phyloP scores from a whole-genome alignment of 305 asterid genomes.

The Fraxinus dipetala region DNA sequence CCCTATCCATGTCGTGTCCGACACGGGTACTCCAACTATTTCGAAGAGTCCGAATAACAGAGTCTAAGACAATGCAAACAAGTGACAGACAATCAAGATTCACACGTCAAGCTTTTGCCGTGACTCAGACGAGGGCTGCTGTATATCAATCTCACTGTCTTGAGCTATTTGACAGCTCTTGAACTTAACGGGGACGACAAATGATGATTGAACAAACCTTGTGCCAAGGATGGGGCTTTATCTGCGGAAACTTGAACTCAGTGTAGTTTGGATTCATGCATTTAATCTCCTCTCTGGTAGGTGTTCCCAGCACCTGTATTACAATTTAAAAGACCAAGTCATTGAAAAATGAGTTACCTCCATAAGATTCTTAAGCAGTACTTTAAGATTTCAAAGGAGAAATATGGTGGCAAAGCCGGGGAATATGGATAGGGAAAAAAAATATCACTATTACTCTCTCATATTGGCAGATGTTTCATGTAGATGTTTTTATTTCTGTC shows the following conservation, averaged over 20 bases:
- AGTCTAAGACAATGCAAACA: neutral
- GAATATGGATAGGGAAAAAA: neutral
- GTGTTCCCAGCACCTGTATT: slow-evolving; percentile 92
- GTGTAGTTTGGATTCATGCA: slow-evolving; percentile 88
- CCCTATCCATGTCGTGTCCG: no score
- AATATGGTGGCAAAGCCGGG: slow-evolving; percentile 9
- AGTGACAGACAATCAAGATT: neutral
- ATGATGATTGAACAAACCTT: slow-evolving; percentile 50
- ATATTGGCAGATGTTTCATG: neutral
- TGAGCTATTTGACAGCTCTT: slow-evolving; percentile 1
- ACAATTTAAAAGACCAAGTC: slow-evolving; percentile 20
- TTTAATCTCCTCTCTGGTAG: slow-evolving; percentile 90
- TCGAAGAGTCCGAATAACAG: no score
- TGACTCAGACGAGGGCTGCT: neutral
- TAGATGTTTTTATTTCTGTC: neutral
- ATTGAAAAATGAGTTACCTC: neutral
- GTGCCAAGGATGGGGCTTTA: slow-evolving; percentile 92
- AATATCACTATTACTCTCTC: neutral
- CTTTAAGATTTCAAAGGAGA: neutral
- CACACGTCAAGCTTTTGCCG: neutral
- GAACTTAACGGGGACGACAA: slow-evolving; percentile 1
- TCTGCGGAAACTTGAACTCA: slow-evolving; percentile 76
- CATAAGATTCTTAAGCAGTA: neutral
- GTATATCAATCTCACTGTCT: neutral
- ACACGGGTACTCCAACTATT: no score